Evolutionary conservation across 495 filamentous ascomycete species (phyloP), one percentile per base, ranked within the genome.

Genomic region (Tuber borchii): DNA sequence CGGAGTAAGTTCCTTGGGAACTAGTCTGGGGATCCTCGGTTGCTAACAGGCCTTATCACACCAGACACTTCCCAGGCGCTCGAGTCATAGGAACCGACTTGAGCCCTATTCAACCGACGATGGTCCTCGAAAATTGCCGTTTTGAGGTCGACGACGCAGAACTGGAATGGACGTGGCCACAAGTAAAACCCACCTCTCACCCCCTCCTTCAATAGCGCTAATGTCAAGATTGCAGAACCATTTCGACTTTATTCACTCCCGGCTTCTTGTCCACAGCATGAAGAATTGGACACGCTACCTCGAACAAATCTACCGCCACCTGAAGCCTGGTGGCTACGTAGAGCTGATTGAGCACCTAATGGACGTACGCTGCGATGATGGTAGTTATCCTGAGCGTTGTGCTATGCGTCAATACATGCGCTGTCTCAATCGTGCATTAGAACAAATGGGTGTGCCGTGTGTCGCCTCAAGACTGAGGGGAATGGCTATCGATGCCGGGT

Each of bases 171-270:
- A 79, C 79, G 1, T 86, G 80, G 68, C 78, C 72, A 68, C 42
- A 45, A 56, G 77, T 79, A 20, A 42, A 48, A 9, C 46, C 19
- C 26, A 71, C 51, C 51, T 37, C 51, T 26, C 45, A 7, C 20
- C 26, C 44, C 14, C 34, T 31, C 16, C 40, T 48, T 20, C 39
- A 73, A 69, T 37, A 31, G 37, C 26, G 34, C n/a, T 39, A 16
- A 39, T 17, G 8, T n/a, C 91, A 88, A 83, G 86, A 9, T 89
- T 86, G 82, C 76, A 83, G 9, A 83, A 88, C 71, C 79, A 82
- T 71, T 92, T 92, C 80, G 91, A 92, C 84, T 90, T 89, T 74
- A 86, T 92, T 71, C 90, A 92, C 83, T 85, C 88, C 8, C 87
- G 90, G 39, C 84, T 85, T 20, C 81, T 91, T 43, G 86, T 87